Evolutionary conservation across 345 rosid genomes (phyloP).

Genomic region (Salix dunnii): DNA sequence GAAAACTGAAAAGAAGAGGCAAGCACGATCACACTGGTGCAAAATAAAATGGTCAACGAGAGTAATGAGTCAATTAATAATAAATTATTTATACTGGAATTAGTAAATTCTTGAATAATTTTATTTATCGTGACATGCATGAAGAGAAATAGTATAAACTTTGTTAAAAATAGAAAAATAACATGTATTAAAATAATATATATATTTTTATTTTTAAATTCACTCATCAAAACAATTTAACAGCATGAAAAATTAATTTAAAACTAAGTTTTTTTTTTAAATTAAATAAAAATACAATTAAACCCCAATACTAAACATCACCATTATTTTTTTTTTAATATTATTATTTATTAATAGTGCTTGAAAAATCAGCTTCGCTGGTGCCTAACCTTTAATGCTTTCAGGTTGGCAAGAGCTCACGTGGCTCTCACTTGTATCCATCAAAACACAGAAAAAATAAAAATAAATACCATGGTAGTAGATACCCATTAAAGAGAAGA

Average conservation of each 20-base stretch:
- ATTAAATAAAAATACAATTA: too few relatives aligned
- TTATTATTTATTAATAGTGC: background rate
- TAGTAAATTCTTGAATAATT: background rate
- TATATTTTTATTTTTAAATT: too few relatives aligned
- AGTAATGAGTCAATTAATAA: background rate
- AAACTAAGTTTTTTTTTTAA: too few relatives aligned
- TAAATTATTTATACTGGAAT: background rate
- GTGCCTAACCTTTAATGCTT: slow-evolving; percentile 18
- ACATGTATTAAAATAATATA: too few relatives aligned
- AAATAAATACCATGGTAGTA: background rate
- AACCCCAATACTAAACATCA: too few relatives aligned
- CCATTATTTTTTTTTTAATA: background rate
- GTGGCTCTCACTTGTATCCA: slow-evolving; percentile 22
- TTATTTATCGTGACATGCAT: too few relatives aligned
- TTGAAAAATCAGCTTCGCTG: slow-evolving; percentile 38
- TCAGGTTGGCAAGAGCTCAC: slow-evolving; percentile 42
- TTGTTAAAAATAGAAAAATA: too few relatives aligned
- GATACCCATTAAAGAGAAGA: slow-evolving; percentile 5
- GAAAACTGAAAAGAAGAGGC: background rate
- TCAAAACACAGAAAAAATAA: background rate
- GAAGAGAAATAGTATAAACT: too few relatives aligned
- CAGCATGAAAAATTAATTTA: too few relatives aligned
- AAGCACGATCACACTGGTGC: background rate
- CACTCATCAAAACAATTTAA: too few relatives aligned
- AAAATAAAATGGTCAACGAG: background rate